Conservation (phyloP, 306 rosid genomes). For the Abrus pulchellus region DNA sequence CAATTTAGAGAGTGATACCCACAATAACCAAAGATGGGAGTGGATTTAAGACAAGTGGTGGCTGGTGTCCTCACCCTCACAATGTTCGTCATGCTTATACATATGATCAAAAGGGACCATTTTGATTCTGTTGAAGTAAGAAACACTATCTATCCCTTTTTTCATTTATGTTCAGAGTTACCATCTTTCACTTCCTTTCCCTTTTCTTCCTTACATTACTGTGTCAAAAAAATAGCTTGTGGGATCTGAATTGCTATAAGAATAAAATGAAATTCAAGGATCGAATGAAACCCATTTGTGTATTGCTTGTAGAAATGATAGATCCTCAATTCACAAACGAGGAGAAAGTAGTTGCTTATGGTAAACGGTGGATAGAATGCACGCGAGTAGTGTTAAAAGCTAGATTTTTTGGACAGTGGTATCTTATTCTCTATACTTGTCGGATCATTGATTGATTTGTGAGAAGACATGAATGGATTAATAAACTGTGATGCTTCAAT, state of each 20-base stretch:
- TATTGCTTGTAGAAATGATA: conserved; percentile 27
- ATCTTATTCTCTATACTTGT: neutral
- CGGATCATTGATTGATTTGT: conserved; percentile 34
- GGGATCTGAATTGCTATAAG: conserved; percentile 44
- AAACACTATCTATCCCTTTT: neutral
- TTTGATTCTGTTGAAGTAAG: conserved; percentile 86
- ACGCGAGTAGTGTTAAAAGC: neutral
- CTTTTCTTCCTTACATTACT: neutral
- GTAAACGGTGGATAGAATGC: neutral
- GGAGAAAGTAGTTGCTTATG: conserved; percentile 15
- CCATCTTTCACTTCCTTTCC: neutral
- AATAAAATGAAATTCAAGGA: conserved; percentile 26
- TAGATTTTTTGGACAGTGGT: neutral
- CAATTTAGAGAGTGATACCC: conserved; percentile 8
- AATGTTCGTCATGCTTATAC: conserved; percentile 97
- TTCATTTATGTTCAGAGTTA: neutral
- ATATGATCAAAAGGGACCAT: conserved; percentile 98
- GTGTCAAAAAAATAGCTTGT: neutral
- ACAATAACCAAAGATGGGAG: conserved; percentile 61
- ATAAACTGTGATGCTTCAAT: conserved; percentile 21
- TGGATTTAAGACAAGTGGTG: conserved; percentile 96
- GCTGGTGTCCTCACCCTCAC: conserved; percentile 88
- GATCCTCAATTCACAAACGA: conserved; percentile 45
- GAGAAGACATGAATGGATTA: neutral
- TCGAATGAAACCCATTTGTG: conserved; percentile 1